These are phyloP conservation scores for Barnettozyma salicaria DNA, from an alignment of 805 yeast genomes.

Conservation along the genomic window DNA sequence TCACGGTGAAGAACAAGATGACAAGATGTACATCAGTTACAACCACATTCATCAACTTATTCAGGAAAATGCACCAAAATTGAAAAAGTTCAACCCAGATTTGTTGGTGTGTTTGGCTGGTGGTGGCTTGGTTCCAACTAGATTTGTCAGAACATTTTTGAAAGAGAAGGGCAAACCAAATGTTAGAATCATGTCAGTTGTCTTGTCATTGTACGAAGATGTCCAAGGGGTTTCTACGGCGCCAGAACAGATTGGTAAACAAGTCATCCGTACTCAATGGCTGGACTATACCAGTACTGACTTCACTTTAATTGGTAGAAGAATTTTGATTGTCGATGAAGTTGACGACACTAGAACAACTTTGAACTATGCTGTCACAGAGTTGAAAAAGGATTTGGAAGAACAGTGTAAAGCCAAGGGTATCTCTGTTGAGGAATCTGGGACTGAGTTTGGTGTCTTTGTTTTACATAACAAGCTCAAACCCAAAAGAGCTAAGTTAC, in stretches of 20 bases:
- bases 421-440: constrained; percentile 34
- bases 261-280: constrained; percentile 79
- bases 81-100: constrained; percentile 75
- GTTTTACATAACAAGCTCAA: constrained; percentile 74
- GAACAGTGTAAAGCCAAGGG: constrained; percentile 51
- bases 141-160: constrained; percentile 88
- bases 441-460: constrained; percentile 65
- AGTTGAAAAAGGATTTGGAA: constrained; percentile 64
- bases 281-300: constrained; percentile 63
- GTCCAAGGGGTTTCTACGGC: constrained; percentile 52
- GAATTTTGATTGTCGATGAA: constrained; percentile 70
- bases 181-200: constrained; percentile 91
- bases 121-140: constrained; percentile 96
- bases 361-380: constrained; percentile 70
- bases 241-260: constrained; percentile 54
- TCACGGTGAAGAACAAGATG: constrained; percentile 19
- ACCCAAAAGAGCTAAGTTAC: constrained; percentile 66
- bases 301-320: constrained; percentile 58
- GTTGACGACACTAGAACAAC: constrained; percentile 87
- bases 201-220: constrained; percentile 86
- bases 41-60: constrained; percentile 75
- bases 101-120: constrained; percentile 94
- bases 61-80: constrained; percentile 53
- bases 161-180: constrained; percentile 85
- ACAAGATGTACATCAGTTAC: constrained; percentile 69